Base-by-base conservation (phyloP, 1,284 basidiomycete genomes). In the Tilletia indica region DNA sequence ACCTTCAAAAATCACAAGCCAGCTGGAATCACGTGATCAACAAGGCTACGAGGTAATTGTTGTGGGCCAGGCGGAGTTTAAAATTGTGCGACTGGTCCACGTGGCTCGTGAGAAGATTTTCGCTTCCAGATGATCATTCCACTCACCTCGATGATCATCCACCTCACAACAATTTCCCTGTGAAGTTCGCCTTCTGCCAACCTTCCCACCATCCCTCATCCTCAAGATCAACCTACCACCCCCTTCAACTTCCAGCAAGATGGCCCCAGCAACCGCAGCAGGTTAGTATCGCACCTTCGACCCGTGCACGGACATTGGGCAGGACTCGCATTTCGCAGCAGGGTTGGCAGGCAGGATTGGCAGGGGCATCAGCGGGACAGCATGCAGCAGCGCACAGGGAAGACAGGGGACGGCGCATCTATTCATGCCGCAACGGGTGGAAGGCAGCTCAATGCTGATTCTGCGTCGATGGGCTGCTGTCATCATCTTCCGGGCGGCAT, bases 51-150 rank as follows among this genome's bases (percentile, higher is more conserved):
- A 31, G 56, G 21, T 31, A 0, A 4, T n/a, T 8, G 6, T 5
- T 31, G 25, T 58, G 56, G 34, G 19, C 21, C n/a, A 31, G 21
- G 56, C 56, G 56, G 56, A 58, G 56, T 58, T 58, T 58, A n/a
- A 34, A 58, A 58, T 54, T 54, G 1, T 2, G 2, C 51, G 12
- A 54, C n/a, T 25, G 19, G 1, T 6, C 8, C 51, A 54, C 51
- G 51, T 54, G 51, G 31, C 51, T 19, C 31, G 11, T 11, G 6
- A n/a, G n/a, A 54, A 54, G 31, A 54, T 54, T 54, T 54, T 54
- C 51, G n/a, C 51, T 19, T 54, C 51, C n/a, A 54, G 51, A 19
- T 19, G 51, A 54, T 54, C 51, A 54, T 25, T 31, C 25, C 25
- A 31, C 2, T n/a, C n/a, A 31, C 25, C 25, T 31, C 25, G 25